Base-by-base conservation (phyloP, 441 rosid genomes). In the Croton laevigatus region DNA sequence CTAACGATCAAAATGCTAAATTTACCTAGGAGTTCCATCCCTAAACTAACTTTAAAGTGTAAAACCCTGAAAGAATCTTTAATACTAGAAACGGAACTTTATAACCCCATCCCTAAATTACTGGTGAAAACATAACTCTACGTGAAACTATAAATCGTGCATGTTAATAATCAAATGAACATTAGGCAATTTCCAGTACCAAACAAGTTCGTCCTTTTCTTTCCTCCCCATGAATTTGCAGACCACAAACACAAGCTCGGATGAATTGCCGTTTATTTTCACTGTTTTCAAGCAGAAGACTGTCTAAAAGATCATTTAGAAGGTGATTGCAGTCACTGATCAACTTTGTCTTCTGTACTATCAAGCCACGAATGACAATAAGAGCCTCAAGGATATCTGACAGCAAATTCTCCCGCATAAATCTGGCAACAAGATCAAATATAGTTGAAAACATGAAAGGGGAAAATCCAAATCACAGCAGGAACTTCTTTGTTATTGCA, bases 291-390 rank as follows among this genome's bases (percentile, higher is more conserved):
- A 97, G 92, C 76, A 97, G 87, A 79, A 97, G 99, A 80, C 98
- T 88, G 69, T 97, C 98, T 48, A 97, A 81, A 74, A 95, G 98
- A 83, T 97, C 99, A 72, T 88, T 95, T 38, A 95, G 88, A 79
- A 93, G 94, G 65, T 85, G 89, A 82, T 93, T 90, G 83, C 99
- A 93, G 78, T 97, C 99, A 84, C 90, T 91, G 65, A 97, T 97
- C 78, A 93, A 81, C 85, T 97, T 97, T 45, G 99, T 97, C 93
- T 97, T 97, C 87, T 97, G 99, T 75, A 97, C 98, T 78, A 97
- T 88, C 81, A 97, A 80, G 75, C 99, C 96, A 59, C 93, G 95
- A 68, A 93, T 97, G 77, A 97, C 96, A 75, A 93, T 95, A 75
- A 97, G 98, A 78, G 97, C 96, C 85, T 97, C 99, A 38, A 97